Percentiles rank a stretch among this genome's conserved stretches.
Conservation (phyloP, 2,329 filamentous ascomycete genomes). For the Ophiostoma australiae region DNA sequence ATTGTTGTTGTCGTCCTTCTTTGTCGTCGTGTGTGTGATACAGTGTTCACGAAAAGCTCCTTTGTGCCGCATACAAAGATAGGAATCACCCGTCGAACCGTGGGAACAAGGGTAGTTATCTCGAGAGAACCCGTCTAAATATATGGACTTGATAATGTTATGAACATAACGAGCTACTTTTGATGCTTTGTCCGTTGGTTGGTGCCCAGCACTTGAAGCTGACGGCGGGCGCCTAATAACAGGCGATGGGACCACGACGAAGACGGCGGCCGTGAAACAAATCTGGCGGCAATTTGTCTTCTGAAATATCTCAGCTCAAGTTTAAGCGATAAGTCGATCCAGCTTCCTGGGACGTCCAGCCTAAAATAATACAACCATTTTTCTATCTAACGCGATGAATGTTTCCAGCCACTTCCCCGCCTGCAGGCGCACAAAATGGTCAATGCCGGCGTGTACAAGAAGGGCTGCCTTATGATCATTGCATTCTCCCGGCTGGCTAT, state of each 20-base stretch:
- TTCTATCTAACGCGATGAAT: no score
- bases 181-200: background rate
- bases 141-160: background rate
- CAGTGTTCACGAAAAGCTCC: slow-evolving; percentile 1
- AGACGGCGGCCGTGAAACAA: slow-evolving; percentile 16
- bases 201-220: background rate
- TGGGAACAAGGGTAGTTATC: background rate
- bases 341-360: background rate
- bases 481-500: background rate
- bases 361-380: no score
- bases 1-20: background rate
- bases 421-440: background rate
- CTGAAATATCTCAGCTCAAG: background rate
- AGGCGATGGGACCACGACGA: slow-evolving; percentile 10
- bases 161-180: background rate
- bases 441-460: background rate
- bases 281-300: background rate
- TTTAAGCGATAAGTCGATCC: background rate
- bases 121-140: background rate
- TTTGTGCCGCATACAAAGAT: background rate
- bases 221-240: slow-evolving; percentile 18
- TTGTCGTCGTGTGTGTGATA: background rate
- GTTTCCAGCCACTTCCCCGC: no score
- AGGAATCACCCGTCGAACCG: background rate
- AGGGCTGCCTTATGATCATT: background rate